Evolutionary conservation across 2,329 filamentous ascomycete species (phyloP).

Genomic region (Calonectria fujianensis): DNA sequence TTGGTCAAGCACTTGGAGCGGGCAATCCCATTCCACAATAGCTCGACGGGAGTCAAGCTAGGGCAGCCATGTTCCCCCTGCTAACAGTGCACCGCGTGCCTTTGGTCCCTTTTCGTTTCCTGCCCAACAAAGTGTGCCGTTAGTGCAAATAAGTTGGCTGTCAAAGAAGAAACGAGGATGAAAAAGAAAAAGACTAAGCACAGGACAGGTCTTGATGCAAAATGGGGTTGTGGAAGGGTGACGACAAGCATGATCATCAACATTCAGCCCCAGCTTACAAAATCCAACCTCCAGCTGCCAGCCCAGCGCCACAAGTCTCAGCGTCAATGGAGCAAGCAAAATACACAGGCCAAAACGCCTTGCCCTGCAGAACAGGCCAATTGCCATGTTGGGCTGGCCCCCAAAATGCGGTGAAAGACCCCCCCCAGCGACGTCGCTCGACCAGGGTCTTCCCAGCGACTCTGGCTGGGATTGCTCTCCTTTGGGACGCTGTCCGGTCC

Average conservation of each 20-base stretch:
- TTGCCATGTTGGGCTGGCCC: slow-evolving; percentile 44
- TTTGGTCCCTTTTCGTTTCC: slow-evolving; percentile 29
- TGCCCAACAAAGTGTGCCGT: slow-evolving; percentile 21
- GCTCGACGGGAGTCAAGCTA: slow-evolving; percentile 39
- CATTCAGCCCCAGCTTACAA: slow-evolving; percentile 12
- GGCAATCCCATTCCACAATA: slow-evolving; percentile 51
- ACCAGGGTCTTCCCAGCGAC: slow-evolving; percentile 53
- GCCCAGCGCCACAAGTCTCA: slow-evolving; percentile 28
- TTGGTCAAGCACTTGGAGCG: slow-evolving; percentile 46
- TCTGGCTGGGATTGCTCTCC: slow-evolving; percentile 33
- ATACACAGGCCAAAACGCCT: slow-evolving; percentile 38
- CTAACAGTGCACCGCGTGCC: slow-evolving; percentile 34
- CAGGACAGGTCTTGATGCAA: slow-evolving; percentile 32
- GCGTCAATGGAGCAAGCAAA: slow-evolving; percentile 34
- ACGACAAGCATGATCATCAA: slow-evolving; percentile 6
- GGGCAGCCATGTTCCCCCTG: slow-evolving; percentile 39
- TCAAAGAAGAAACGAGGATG: slow-evolving; percentile 19
- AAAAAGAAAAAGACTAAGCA: slow-evolving; percentile 33
- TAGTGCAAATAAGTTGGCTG: slow-evolving; percentile 27
- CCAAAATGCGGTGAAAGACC: slow-evolving; percentile 57
- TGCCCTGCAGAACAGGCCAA: slow-evolving; percentile 43
- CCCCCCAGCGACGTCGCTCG: slow-evolving; percentile 45
- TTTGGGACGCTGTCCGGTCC: slow-evolving; percentile 28
- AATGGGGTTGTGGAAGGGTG: neutral
- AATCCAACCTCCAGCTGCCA: slow-evolving; percentile 22